Conservation (phyloP, 2,329 filamentous ascomycete species). For the Niveomyces coronatus region DNA sequence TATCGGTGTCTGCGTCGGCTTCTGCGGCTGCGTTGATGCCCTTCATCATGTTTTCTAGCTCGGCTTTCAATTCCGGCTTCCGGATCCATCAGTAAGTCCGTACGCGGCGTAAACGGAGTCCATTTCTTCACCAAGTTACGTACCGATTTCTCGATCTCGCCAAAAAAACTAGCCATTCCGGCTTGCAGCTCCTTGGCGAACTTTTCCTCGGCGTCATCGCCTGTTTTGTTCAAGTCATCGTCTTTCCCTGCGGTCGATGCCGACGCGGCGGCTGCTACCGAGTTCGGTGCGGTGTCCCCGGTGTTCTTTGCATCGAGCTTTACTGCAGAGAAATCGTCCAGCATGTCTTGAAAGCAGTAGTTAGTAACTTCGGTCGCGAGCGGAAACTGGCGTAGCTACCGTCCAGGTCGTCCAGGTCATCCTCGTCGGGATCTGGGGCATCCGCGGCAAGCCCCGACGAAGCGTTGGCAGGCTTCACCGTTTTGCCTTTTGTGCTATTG, state of each 20-base stretch:
- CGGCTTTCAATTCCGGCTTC: constrained; percentile 61
- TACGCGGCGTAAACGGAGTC: neutral
- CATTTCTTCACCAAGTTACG: constrained; percentile 1
- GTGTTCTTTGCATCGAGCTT: constrained; percentile 31
- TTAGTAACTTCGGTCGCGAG: neutral
- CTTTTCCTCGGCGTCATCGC: constrained; percentile 56
- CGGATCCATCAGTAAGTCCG: neutral
- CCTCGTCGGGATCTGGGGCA: constrained; percentile 83
- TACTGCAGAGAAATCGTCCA: constrained; percentile 75
- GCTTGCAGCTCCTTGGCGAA: constrained; percentile 81
- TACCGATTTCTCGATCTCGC: constrained; percentile 54
- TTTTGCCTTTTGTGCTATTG: constrained; percentile 12
- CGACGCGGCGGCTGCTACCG: constrained; percentile 16
- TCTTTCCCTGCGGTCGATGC: constrained; percentile 10
- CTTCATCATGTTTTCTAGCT: constrained; percentile 70
- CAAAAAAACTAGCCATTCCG: constrained; percentile 77
- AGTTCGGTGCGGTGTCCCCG: constrained; percentile 16
- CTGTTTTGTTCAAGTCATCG: constrained; percentile 18
- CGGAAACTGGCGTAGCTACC: constrained; percentile 37
- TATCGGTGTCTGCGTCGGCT: constrained; percentile 26
- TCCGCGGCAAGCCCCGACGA: constrained; percentile 33
- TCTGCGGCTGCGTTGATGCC: constrained; percentile 50
- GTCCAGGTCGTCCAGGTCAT: constrained; percentile 85
- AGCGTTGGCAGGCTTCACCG: constrained; percentile 8
- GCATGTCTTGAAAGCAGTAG: constrained; percentile 56